phyloP scores from a whole-genome alignment of 2,329 filamentous ascomycete species.

The Claviceps digitariae region DNA sequence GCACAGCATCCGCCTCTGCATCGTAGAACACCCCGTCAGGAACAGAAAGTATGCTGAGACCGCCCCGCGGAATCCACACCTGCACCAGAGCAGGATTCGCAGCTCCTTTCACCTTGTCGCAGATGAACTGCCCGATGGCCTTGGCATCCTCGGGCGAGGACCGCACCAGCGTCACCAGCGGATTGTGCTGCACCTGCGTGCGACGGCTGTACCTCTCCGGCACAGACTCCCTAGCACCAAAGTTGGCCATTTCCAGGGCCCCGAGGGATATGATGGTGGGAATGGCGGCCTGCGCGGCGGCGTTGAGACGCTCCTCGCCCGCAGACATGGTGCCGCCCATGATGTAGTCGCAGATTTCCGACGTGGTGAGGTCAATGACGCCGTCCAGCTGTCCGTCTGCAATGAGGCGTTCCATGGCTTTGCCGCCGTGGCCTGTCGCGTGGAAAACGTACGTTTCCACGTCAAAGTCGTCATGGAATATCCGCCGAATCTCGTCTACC shows the following conservation, averaged over 20 bases:
- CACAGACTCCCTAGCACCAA: conserved; percentile 40
- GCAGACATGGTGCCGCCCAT: conserved; percentile 51
- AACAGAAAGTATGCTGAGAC: conserved; percentile 46
- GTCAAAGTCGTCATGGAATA: conserved; percentile 30
- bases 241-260: conserved; percentile 50
- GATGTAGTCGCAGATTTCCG: conserved; percentile 51
- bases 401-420: conserved; percentile 54
- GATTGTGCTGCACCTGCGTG: conserved; percentile 50
- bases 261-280: conserved; percentile 39
- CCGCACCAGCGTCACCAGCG: conserved; percentile 51
- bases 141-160: conserved; percentile 44
- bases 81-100: conserved; percentile 29
- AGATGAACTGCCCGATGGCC: conserved; percentile 42
- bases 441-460: conserved; percentile 55
- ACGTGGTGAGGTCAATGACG: conserved; percentile 58
- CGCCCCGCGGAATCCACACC: conserved; percentile 46
- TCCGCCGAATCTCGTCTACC: conserved; percentile 38
- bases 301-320: conserved; percentile 40
- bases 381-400: conserved; percentile 45
- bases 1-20: conserved; percentile 26
- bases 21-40: conserved; percentile 40
- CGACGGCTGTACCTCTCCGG: conserved; percentile 39
- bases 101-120: conserved; percentile 32
- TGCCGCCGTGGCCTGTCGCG: conserved; percentile 54
- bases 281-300: conserved; percentile 41